These are phyloP conservation scores for Ramalina peruviana DNA, from an alignment of 495 filamentous ascomycete species.

Conservation along the genomic window DNA sequence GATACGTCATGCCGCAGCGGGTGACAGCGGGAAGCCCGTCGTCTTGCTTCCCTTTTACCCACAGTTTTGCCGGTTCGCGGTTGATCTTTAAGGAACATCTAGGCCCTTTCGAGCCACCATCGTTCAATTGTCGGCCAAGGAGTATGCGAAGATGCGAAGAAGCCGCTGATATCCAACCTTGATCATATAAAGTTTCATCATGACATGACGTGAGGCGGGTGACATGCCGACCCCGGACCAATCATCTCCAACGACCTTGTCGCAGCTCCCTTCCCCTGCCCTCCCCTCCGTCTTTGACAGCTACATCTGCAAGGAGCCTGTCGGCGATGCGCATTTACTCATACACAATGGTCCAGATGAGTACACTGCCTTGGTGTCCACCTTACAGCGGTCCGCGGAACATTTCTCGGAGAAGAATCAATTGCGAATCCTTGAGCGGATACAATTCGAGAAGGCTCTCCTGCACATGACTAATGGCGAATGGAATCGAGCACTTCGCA, in stretches of 20 bases:
- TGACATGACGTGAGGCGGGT: too few relatives aligned
- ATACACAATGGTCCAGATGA: slow-evolving; percentile 14
- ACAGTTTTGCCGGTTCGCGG: too few relatives aligned
- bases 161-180: too few relatives aligned
- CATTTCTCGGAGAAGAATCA: slow-evolving; percentile 56
- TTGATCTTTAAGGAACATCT: too few relatives aligned
- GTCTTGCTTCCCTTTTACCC: too few relatives aligned
- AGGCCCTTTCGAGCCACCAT: too few relatives aligned
- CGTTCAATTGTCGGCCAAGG: too few relatives aligned
- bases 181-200: too few relatives aligned
- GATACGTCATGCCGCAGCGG: too few relatives aligned
- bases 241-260: neutral
- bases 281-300: slow-evolving; percentile 11
- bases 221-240: too few relatives aligned
- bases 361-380: slow-evolving; percentile 14
- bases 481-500: slow-evolving; percentile 51
- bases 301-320: slow-evolving; percentile 13
- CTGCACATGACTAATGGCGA: slow-evolving; percentile 47
- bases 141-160: too few relatives aligned
- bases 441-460: slow-evolving; percentile 55
- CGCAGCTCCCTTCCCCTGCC: neutral
- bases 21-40: too few relatives aligned
- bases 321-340: slow-evolving; percentile 9
- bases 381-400: slow-evolving; percentile 42
- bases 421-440: slow-evolving; percentile 47